Base-by-base conservation (phyloP, 345 rosid genomes). In the Diplotaxis tenuifolia region DNA sequence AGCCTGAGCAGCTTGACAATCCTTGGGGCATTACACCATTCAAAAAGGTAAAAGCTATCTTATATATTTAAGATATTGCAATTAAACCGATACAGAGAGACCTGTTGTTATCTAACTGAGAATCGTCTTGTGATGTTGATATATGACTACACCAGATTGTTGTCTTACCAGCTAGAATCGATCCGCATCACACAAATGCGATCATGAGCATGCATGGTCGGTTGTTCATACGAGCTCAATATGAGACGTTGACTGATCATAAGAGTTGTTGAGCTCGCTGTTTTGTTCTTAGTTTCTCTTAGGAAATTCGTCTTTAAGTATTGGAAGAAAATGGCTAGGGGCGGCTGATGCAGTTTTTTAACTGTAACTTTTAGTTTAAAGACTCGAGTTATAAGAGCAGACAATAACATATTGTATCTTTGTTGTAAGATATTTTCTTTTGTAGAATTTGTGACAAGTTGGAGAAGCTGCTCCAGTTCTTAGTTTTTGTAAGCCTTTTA, bases 11-110 rank as follows among this genome's bases (percentile, higher is more conserved):
- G 78, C 78, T 82, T 68, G 89, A 92, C 78, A 90, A 87, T 77
- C 95, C 95, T 58, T 90, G 96, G 98, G 98, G 96, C 16, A 88
- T 90, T 53, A 87, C 91, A 52, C 93, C 98, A 21, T 92, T 92
- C 75, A 87, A 80, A 65, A 92, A 92, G 98, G 98, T 87, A 82
- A 79, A 81, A 69, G 81, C 83, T 87, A 81, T 53, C 15, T 57
- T 67, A 36, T 70, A 64, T 57, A 58, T 19, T 56, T 65, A 34
- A 20, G 27, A 27, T 53, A 10, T 55, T 7, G 38, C 21, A 19
- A 36, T 38, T 23, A 12, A 29, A 25, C 56, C 8, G 6, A 67
- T 49, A 12, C 73, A 60, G 25, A 52, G 25, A 52, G 9, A 54
- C 59, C 5, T 22, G 52, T 29, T 12, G 54, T 32, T 18, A 67